Evolutionary conservation across 139 green algal species (phyloP), one percentile per base, ranked within the genome.

Genomic region (Auxenochlorella protothecoides): DNA sequence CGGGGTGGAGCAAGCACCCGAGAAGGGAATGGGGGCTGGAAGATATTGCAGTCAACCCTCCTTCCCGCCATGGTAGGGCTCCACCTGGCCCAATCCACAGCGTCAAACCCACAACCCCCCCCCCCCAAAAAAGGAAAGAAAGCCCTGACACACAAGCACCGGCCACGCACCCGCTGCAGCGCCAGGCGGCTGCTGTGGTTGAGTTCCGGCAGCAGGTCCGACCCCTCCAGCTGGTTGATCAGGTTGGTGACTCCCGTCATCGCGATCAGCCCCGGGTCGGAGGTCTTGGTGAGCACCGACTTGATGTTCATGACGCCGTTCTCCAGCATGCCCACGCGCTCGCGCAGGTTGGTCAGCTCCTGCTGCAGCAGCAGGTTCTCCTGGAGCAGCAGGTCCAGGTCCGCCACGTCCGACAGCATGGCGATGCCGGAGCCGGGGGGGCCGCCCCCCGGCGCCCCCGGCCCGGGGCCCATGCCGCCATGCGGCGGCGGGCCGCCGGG

Each of bases 241-340:
- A 74, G 61, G 72, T 76, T 76, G 72, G 71, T 71, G 12, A 76
- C 72, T 0, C 72, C 72, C 53, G 72, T 77, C 66, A 77, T 77
- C 9, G 72, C 72, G 10, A 77, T 66, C 13, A 77, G 72, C n/a
- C 72, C 72, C 4, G 72, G 72, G 66, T 77, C 72, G 5, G 66
- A 72, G 65, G 72, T 77, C 54, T 57, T 59, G 0, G 66, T 71
- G 55, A 77, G 66, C 66, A 72, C 59, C 12, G 53, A 60, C 72
- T 63, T 68, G 66, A 71, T 71, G 66, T 72, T 77, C 11, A 72
- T 57, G 53, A 72, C 66, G 11, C 59, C 59, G 5, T 52, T 77
- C 66, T 72, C 59, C 53, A 77, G 66, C 6, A 59, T 72, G 53
- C 66, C 59, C 54, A 76, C 68, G 65, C 71, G 72, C 52, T 11